phyloP scores from a whole-genome alignment of 306 rosid species.

The Gynostemma pentaphyllum region DNA sequence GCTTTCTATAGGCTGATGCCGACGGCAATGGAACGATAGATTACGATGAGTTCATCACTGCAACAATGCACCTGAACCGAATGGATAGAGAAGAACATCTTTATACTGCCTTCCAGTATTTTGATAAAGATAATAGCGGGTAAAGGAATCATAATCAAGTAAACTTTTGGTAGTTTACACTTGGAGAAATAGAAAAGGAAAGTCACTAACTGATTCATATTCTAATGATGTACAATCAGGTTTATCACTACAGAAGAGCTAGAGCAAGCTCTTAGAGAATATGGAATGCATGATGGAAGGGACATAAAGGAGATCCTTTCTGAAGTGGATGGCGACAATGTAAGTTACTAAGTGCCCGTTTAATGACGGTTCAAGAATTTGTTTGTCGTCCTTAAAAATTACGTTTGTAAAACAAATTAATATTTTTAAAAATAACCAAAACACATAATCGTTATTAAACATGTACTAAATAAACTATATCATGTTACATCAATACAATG shows the following conservation, averaged over 20 bases:
- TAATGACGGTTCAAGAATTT: too few species aligned
- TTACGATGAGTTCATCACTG: constrained; percentile 93
- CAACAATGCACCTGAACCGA: constrained; percentile 92
- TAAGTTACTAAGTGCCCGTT: too few species aligned
- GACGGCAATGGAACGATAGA: constrained; percentile 96
- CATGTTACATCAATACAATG: neutral
- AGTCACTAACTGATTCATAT: neutral
- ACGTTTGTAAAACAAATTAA: too few species aligned
- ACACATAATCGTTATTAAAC: too few species aligned
- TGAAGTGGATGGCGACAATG: constrained; percentile 82
- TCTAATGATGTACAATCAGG: constrained; percentile 22
- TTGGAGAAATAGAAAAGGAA: neutral
- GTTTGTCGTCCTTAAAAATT: too few species aligned
- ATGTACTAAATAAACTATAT: neutral
- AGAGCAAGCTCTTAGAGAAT: constrained; percentile 83
- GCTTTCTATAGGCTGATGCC: constrained; percentile 72
- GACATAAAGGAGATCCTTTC: constrained; percentile 72
- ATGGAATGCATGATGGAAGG: constrained; percentile 77
- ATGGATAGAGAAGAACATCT: constrained; percentile 93
- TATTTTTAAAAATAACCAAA: too few species aligned
- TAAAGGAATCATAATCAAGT: constrained; percentile 15
- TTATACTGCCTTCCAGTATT: constrained; percentile 92
- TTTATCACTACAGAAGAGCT: constrained; percentile 76
- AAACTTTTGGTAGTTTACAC: neutral
- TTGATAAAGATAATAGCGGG: constrained; percentile 96